Percentiles rank a stretch among this genome's conserved stretches.
Conservation (phyloP, 495 filamentous ascomycete species). For the Penicillium subrubescens region DNA sequence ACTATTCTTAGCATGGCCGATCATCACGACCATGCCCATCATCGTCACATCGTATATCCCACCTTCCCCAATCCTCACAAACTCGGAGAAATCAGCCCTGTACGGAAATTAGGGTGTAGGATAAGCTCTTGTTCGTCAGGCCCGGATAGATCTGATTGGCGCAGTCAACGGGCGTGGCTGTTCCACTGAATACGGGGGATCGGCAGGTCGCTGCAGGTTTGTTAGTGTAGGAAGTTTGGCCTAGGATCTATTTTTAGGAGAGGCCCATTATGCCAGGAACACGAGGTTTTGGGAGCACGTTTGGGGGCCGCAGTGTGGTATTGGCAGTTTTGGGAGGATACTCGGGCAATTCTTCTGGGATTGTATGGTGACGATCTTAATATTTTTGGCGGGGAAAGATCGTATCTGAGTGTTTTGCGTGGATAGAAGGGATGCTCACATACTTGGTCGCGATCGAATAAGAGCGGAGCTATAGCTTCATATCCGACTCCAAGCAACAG, state of each 20-base stretch:
- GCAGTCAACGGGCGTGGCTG: background rate
- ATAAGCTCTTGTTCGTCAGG: background rate
- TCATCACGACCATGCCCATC: background rate
- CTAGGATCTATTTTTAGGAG: background rate
- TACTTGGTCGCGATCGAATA: background rate
- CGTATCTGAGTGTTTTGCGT: background rate
- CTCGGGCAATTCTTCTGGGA: background rate
- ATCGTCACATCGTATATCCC: background rate
- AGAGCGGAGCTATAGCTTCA: background rate
- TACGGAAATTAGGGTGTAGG: background rate
- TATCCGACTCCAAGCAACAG: background rate
- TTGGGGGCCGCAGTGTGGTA: background rate
- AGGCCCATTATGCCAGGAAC: background rate
- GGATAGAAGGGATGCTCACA: background rate
- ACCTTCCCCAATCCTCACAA: background rate
- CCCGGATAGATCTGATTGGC: background rate
- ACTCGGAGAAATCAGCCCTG: slow-evolving; percentile 2
- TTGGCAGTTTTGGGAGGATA: background rate
- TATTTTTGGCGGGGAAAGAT: background rate
- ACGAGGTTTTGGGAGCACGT: background rate
- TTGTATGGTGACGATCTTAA: background rate
- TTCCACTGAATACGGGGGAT: slow-evolving; percentile 6
- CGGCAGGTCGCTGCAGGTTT: background rate
- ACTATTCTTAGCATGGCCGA: background rate
- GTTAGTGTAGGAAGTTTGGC: background rate